Percentiles rank a stretch among this genome's conserved stretches.
Conservation (phyloP, 164 flowering plant genomes). For the Dillenia turbinata region DNA sequence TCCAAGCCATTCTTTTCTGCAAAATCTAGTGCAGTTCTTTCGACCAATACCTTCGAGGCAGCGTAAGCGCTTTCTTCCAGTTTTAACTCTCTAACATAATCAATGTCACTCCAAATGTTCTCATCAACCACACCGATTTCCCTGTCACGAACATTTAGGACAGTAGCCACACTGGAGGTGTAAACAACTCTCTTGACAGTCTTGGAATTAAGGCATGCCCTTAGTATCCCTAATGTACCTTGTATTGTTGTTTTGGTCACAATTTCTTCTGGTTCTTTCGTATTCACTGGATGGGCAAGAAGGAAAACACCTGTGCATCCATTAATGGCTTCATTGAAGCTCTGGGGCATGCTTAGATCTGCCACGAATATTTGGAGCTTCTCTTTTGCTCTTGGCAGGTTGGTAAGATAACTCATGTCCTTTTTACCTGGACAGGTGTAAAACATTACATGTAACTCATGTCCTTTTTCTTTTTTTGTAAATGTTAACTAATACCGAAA, state of each 20-base stretch:
- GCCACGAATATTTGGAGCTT: conserved; percentile 25
- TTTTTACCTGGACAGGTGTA: too few relatives aligned
- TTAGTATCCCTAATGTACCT: too few relatives aligned
- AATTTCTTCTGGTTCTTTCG: too few relatives aligned
- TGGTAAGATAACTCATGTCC: too few relatives aligned
- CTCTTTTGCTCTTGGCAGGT: conserved; percentile 2
- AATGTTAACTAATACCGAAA: too few relatives aligned
- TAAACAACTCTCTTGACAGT: conserved; percentile 33
- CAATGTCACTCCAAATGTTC: conserved; percentile 34
- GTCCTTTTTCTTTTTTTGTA: too few relatives aligned
- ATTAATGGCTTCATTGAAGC: conserved; percentile 19
- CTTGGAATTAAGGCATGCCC: conserved; percentile 1
- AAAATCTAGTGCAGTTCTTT: conserved; percentile 38
- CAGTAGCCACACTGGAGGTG: conserved; percentile 12
- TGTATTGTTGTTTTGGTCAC: too few relatives aligned
- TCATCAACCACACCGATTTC: conserved; percentile 24
- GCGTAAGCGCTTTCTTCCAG: conserved; percentile 15
- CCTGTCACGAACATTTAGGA: neutral
- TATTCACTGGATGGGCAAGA: too few relatives aligned
- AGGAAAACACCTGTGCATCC: conserved; percentile 8
- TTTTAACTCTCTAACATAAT: conserved; percentile 7
- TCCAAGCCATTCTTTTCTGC: conserved; percentile 37
- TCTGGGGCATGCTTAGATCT: conserved; percentile 22
- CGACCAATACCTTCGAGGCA: conserved; percentile 35
- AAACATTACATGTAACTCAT: too few relatives aligned